Conservation (phyloP, 2,329 filamentous ascomycete genomes). For the Chaetomium olivaceum region DNA sequence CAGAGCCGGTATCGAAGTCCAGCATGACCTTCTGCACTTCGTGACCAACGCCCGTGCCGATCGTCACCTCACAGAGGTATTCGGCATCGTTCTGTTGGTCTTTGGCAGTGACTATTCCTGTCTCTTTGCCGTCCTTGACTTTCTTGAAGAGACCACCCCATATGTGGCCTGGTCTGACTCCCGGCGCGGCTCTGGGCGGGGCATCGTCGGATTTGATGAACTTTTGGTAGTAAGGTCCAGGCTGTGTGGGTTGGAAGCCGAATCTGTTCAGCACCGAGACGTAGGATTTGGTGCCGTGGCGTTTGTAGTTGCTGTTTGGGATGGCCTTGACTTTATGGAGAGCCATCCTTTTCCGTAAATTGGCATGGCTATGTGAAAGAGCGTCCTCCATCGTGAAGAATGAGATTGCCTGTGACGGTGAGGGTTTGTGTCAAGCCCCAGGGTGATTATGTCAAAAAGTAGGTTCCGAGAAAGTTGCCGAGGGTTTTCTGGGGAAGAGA, state of each 20-base stretch:
- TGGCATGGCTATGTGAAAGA: constrained; percentile 39
- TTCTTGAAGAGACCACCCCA: constrained; percentile 50
- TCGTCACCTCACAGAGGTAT: constrained; percentile 64
- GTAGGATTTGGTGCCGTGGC: constrained; percentile 63
- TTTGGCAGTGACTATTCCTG: constrained; percentile 57
- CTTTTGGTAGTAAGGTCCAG: constrained; percentile 61
- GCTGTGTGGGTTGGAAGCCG: constrained; percentile 61
- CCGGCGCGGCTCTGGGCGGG: constrained; percentile 35
- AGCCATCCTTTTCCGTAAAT: constrained; percentile 40
- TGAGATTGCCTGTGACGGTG: neutral
- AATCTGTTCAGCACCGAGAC: constrained; percentile 62
- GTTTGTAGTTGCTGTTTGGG: constrained; percentile 60
- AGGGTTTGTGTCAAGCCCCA: neutral
- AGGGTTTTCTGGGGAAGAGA: neutral
- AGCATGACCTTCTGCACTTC: constrained; percentile 56
- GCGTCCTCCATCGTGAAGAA: constrained; percentile 40
- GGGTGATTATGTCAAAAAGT: neutral
- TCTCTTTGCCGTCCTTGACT: constrained; percentile 41
- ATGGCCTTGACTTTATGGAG: constrained; percentile 52
- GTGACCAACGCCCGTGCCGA: constrained; percentile 59
- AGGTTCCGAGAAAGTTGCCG: neutral
- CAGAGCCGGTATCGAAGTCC: constrained; percentile 70
- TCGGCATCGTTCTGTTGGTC: constrained; percentile 67
- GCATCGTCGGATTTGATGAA: constrained; percentile 41
- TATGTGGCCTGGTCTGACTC: constrained; percentile 48